Evolutionary conservation across 352 stramenopile genomes (phyloP).

Genomic region (Phytophthora parvispora): DNA sequence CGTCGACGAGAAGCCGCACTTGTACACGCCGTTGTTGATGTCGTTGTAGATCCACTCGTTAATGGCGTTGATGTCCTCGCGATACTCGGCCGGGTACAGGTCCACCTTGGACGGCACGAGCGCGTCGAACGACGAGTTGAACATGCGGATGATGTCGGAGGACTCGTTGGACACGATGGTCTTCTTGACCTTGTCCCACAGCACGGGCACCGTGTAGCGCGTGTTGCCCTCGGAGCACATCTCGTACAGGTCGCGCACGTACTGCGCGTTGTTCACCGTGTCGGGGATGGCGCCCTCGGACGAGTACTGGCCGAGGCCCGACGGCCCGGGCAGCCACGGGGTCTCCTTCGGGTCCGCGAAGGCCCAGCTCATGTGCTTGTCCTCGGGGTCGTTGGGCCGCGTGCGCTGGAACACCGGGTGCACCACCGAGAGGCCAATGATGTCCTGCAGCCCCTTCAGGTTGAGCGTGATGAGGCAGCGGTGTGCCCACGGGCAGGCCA

Average conservation of each 20-base stretch:
- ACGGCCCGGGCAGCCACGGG: slow-evolving; percentile 67
- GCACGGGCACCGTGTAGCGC: slow-evolving; percentile 91
- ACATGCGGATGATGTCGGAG: slow-evolving; percentile 95
- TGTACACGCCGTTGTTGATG: slow-evolving; percentile 95
- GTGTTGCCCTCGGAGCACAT: slow-evolving; percentile 77
- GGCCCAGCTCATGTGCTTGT: slow-evolving; percentile 82
- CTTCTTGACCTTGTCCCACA: slow-evolving; percentile 93
- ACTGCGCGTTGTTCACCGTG: slow-evolving; percentile 71
- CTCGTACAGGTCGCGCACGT: slow-evolving; percentile 88
- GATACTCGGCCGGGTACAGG: slow-evolving; percentile 84
- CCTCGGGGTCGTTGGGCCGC: slow-evolving; percentile 73
- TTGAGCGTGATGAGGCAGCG: slow-evolving; percentile 88
- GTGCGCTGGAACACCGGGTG: slow-evolving; percentile 88
- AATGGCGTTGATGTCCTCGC: slow-evolving; percentile 88
- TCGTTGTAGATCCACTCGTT: slow-evolving; percentile 95
- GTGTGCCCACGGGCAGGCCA: slow-evolving; percentile 94
- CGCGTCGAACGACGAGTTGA: slow-evolving; percentile 86
- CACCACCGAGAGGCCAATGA: slow-evolving; percentile 95
- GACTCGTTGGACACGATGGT: slow-evolving; percentile 97
- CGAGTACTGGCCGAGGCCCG: slow-evolving; percentile 76
- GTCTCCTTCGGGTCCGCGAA: slow-evolving; percentile 81
- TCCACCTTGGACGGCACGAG: slow-evolving; percentile 77
- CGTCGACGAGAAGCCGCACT: slow-evolving; percentile 91
- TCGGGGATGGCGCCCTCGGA: slow-evolving; percentile 72
- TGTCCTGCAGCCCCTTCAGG: slow-evolving; percentile 96